phyloP scores from a whole-genome alignment of 208 protist species.

The Acanthamoeba healyi region DNA sequence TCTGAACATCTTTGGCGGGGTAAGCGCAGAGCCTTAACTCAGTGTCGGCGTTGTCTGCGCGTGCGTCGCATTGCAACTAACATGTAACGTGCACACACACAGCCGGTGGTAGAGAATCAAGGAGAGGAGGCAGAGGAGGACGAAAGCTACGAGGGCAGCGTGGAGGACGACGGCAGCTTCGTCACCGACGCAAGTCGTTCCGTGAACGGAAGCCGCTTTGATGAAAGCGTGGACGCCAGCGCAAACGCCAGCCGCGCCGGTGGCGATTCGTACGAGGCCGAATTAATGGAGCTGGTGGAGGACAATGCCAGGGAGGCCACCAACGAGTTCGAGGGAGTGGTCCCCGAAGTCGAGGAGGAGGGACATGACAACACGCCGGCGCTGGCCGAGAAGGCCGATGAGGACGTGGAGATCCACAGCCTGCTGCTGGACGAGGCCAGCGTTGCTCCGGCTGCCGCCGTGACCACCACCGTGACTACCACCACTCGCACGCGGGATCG shows the following conservation, averaged over 20 bases:
- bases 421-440: slow-evolving; percentile 30
- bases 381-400: neutral
- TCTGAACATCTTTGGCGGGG: slow-evolving; percentile 33
- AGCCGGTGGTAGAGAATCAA: neutral
- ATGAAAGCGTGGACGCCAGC: neutral
- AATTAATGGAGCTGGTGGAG: neutral
- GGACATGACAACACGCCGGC: neutral
- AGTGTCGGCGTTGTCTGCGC: neutral
- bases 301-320: neutral
- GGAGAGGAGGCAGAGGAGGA: neutral
- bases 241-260: too few species aligned
- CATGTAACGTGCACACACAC: neutral
- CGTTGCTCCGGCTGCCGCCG: neutral
- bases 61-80: neutral
- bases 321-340: neutral
- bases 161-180: neutral
- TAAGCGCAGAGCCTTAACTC: neutral
- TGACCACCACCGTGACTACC: neutral
- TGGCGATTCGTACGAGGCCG: too few species aligned
- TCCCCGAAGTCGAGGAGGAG: neutral
- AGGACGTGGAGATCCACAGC: slow-evolving; percentile 63
- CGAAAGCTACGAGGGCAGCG: neutral
- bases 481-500: neutral
- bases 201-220: neutral
- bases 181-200: neutral